These are phyloP conservation scores for Podosphaera xanthii DNA, from an alignment of 2,329 filamentous ascomycete species.

Conservation along the genomic window DNA sequence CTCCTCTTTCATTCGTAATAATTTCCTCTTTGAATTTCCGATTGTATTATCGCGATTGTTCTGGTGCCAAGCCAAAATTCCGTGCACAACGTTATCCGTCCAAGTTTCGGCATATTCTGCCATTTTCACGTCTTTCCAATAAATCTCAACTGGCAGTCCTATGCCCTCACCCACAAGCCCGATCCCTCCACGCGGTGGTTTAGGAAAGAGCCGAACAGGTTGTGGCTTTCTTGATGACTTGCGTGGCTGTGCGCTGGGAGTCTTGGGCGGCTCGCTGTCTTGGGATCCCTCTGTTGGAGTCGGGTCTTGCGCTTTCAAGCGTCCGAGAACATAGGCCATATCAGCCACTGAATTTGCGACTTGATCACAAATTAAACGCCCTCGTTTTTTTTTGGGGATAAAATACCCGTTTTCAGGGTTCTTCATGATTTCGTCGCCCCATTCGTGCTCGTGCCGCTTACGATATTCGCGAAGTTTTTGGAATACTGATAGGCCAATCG, in stretches of 20 bases:
- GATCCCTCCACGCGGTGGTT: slow-evolving; percentile 3
- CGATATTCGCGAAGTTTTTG: slow-evolving; percentile 43
- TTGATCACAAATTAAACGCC: slow-evolving; percentile 32
- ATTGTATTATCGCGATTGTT: neutral
- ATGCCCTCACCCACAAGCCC: slow-evolving; percentile 6
- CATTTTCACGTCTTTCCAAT: slow-evolving; percentile 18
- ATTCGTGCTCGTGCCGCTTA: slow-evolving; percentile 36
- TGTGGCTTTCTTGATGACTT: neutral
- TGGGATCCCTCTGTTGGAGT: neutral
- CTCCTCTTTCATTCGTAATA: neutral
- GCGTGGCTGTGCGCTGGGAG: too few relatives aligned
- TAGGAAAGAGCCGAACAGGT: neutral
- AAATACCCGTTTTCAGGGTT: slow-evolving; percentile 6
- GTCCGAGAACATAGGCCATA: slow-evolving; percentile 24
- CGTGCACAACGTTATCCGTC: slow-evolving; percentile 17
- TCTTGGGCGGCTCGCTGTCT: too few relatives aligned
- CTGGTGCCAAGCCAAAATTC: slow-evolving; percentile 4
- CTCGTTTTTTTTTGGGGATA: slow-evolving; percentile 20
- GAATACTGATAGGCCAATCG: slow-evolving; percentile 33
- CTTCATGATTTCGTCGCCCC: slow-evolving; percentile 25
- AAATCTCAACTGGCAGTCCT: slow-evolving; percentile 10
- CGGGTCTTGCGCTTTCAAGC: slow-evolving; percentile 1
- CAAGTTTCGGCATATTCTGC: slow-evolving; percentile 18
- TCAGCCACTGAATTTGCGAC: slow-evolving; percentile 39
- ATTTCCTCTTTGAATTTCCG: neutral